Base-by-base conservation (phyloP, 352 stramenopile genomes). In the Phytophthora vignae region DNA sequence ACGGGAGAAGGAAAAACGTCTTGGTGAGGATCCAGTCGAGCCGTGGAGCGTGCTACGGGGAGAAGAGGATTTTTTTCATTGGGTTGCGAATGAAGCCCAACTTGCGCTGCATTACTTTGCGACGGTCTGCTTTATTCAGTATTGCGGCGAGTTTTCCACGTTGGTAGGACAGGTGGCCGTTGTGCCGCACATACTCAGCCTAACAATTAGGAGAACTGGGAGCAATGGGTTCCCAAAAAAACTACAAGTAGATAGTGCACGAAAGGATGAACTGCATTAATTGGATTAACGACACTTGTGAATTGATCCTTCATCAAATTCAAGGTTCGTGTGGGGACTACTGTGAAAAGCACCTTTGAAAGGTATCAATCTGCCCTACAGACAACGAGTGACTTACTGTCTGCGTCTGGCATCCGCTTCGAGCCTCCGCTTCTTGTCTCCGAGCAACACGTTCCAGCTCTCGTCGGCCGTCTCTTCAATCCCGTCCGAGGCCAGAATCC, bases 361-460 rank as follows among this genome's bases (percentile, higher is more conserved):
- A 14, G 3, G 12, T 9, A 7, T n/a, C 12, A 17, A 44, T 44
- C 3, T 17, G 12, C 12, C 15, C 38, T 0, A 33, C 29, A 33
- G 29, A 9, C 14, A 44, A n/a, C 38, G 38, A 44, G 38, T 44
- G 17, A 9, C 42, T 50, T 50, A 50, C 17, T 22, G 5, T 12
- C 2, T 50, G 42, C 42, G 42, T 49, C 42, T 49, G 3, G 11
- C 3, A 49, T 49, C 42, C 21, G 48, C 48, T 19, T 25, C 58
- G 15, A 48, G 8, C 11, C 22, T 29, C 9, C 27, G 15, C 19
- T 14, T 70, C 17, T 19, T 36, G 11, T 63, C 53, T 21, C 19
- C 58, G 17, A 73, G 40, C 21, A 73, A 3, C 49, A 58, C 52
- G 19, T 64, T 61, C 66, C 66, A 73, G 50, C 14, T 42, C 9